phyloP scores from a whole-genome alignment of 2,329 filamentous ascomycete genomes.

The Fusarium armeniacum region DNA sequence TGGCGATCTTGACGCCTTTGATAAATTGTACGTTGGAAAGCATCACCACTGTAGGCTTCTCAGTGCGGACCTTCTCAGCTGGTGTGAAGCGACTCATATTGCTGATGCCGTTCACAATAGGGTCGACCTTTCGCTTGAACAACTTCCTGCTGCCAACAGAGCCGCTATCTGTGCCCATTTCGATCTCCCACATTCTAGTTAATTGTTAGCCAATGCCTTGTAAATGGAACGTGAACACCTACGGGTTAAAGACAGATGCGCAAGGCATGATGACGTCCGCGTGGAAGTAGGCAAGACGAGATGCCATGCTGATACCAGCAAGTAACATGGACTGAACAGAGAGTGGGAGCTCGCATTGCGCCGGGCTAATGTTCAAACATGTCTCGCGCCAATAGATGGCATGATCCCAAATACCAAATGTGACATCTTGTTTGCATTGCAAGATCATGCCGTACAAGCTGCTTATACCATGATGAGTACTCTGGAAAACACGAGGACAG shows the following conservation, averaged over 20 bases:
- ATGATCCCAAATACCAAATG: constrained; percentile 44
- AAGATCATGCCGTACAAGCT: constrained; percentile 38
- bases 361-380: constrained; percentile 40
- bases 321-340: constrained; percentile 40
- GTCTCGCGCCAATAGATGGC: constrained; percentile 42
- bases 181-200: constrained; percentile 39
- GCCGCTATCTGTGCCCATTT: constrained; percentile 39
- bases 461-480: constrained; percentile 42
- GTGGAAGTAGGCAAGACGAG: constrained; percentile 42
- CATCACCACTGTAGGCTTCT: constrained; percentile 41
- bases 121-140: constrained; percentile 40
- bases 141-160: constrained; percentile 30
- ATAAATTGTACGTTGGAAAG: constrained; percentile 43
- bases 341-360: constrained; percentile 35
- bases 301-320: constrained; percentile 36
- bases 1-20: constrained; percentile 42
- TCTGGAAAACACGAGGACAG: constrained; percentile 41
- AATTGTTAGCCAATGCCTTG: background rate
- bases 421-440: constrained; percentile 36
- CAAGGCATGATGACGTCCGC: constrained; percentile 44
- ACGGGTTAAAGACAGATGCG: constrained; percentile 43
- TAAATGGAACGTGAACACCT: background rate
- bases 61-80: constrained; percentile 38
- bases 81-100: constrained; percentile 40
- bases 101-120: constrained; percentile 43